A percentile compares a stretch with the other conserved stretches of the same genome.
Conservation (phyloP, 805 yeast species). For the Suhomyces kilbournensis region DNA sequence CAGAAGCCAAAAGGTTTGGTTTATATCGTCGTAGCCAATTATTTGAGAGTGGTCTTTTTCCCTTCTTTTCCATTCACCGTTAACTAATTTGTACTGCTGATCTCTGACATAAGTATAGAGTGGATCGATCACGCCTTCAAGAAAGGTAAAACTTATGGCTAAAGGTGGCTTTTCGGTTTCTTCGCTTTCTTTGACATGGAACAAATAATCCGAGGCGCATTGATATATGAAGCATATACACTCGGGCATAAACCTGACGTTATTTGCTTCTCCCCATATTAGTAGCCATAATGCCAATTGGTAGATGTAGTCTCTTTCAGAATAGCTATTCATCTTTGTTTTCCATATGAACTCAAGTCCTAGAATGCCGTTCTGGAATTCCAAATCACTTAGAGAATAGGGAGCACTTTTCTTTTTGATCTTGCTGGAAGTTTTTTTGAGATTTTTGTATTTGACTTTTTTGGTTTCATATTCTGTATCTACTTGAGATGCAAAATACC, state of each 20-base stretch:
- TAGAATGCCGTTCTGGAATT: constrained; percentile 14
- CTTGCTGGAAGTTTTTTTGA: background rate
- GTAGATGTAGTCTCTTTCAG: constrained; percentile 56
- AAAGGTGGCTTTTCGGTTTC: background rate
- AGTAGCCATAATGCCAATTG: constrained; percentile 62
- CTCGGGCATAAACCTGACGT: constrained; percentile 50
- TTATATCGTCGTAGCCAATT: constrained; percentile 56
- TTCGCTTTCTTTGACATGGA: constrained; percentile 18
- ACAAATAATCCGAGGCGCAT: constrained; percentile 22
- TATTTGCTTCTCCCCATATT: constrained; percentile 79
- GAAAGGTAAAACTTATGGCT: constrained; percentile 21
- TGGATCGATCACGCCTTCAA: constrained; percentile 45
- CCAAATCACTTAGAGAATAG: constrained; percentile 16
- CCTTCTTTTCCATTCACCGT: constrained; percentile 57
- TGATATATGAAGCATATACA: constrained; percentile 34
- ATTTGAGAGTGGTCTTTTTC: constrained; percentile 67
- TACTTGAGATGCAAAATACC: constrained; percentile 87
- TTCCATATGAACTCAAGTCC: constrained; percentile 57
- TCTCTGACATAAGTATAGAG: constrained; percentile 57
- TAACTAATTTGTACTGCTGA: constrained; percentile 59
- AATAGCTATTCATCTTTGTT: constrained; percentile 51
- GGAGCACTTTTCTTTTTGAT: constrained; percentile 37
- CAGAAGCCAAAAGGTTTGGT: constrained; percentile 50
- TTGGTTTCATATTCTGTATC: constrained; percentile 63
- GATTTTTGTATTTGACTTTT: constrained; percentile 3